Conservation (phyloP, 1,139 yeast species). For the Protomyces macrosporus region DNA sequence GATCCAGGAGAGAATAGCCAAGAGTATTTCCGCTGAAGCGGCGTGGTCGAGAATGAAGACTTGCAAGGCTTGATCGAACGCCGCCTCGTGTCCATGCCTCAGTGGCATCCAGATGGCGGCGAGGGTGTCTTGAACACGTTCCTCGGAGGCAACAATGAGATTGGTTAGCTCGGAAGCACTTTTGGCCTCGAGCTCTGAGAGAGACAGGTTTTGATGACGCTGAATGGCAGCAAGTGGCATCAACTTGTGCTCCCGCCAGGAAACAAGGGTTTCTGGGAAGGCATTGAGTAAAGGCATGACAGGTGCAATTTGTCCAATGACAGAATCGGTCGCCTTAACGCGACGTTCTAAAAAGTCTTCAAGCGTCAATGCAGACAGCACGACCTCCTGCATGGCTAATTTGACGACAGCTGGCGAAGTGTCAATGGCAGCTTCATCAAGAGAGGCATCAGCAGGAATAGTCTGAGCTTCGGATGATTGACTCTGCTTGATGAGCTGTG, state of each 20-base stretch:
- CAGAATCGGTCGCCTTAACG: not conserved
- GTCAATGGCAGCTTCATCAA: not conserved
- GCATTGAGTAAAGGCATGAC: not conserved
- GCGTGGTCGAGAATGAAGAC: not conserved
- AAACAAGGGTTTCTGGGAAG: not conserved
- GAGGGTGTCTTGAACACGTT: not conserved
- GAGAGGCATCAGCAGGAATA: not conserved
- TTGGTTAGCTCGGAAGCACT: not conserved
- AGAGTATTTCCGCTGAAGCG: not conserved
- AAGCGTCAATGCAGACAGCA: not conserved
- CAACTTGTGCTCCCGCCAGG: slow-evolving; percentile 5
- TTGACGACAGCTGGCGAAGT: not conserved
- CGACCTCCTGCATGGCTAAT: not conserved
- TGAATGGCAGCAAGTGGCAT: not conserved
- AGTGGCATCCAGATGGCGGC: slow-evolving; percentile 3
- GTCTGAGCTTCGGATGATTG: not conserved
- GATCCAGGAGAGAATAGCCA: not conserved
- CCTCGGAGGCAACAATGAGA: not conserved
- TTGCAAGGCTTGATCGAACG: not conserved
- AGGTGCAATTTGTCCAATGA: not conserved
- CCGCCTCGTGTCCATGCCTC: not conserved
- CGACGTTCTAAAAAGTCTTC: slow-evolving; percentile 2
- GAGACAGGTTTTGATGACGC: not conserved
- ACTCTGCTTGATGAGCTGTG: not conserved
- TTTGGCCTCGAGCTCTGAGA: not conserved